These are phyloP conservation scores for Syzygium oleosum DNA, from an alignment of 345 rosid species.

Conservation along the genomic window DNA sequence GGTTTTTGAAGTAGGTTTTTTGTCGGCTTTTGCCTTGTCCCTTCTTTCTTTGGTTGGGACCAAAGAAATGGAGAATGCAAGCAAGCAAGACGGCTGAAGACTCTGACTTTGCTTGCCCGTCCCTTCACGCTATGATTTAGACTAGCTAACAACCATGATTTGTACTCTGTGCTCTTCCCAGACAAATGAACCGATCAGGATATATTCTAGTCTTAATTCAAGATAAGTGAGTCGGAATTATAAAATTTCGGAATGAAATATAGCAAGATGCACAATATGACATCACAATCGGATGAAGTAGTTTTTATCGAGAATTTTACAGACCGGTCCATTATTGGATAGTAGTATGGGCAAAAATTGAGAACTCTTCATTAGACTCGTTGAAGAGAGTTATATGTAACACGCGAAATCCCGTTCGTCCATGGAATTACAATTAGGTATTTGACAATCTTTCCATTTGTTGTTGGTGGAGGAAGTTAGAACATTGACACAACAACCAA, in stretches of 20 bases:
- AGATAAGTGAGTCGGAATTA: fast-evolving
- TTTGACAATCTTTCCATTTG: fast-evolving
- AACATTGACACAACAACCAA: fast-evolving
- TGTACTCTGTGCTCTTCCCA: not conserved
- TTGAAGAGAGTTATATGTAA: too few relatives aligned
- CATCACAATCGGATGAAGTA: fast-evolving
- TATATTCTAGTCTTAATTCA: not conserved
- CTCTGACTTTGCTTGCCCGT: not conserved
- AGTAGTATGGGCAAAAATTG: not conserved
- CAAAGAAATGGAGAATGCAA: not conserved
- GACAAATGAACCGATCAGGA: not conserved
- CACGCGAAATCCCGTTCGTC: not conserved
- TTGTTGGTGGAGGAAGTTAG: not conserved
- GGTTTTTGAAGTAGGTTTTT: not conserved
- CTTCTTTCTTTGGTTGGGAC: not conserved
- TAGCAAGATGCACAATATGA: not conserved
- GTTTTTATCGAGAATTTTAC: not conserved
- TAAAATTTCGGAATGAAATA: not conserved
- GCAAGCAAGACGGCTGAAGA: not conserved
- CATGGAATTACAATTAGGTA: fast-evolving
- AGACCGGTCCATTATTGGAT: not conserved
- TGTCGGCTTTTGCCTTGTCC: not conserved
- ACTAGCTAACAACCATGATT: not conserved
- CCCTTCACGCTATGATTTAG: not conserved
- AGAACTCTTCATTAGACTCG: not conserved